Evolutionary conservation across 352 stramenopile genomes (phyloP).

Genomic region (Pythium volutum): DNA sequence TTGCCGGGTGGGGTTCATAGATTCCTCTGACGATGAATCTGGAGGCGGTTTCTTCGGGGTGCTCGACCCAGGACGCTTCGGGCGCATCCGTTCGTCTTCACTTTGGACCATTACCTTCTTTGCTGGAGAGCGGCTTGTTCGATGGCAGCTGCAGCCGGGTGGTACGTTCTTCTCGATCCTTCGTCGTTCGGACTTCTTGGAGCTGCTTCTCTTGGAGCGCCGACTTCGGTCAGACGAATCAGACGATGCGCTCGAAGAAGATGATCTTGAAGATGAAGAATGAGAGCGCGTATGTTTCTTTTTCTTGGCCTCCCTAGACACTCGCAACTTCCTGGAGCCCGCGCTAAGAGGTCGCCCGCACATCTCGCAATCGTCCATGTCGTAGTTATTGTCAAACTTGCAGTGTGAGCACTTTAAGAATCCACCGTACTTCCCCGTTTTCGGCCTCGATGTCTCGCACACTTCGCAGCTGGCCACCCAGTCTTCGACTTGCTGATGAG

Average conservation of each 20-base stretch:
- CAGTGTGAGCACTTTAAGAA: constrained; percentile 58
- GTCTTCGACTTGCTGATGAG: constrained; percentile 64
- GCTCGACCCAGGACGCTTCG: constrained; percentile 35
- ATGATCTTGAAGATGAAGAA: constrained; percentile 33
- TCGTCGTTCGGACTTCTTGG: constrained; percentile 32
- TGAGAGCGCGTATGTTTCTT: constrained; percentile 33
- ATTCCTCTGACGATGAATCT: constrained; percentile 42
- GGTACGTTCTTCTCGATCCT: constrained; percentile 47
- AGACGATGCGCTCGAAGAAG: constrained; percentile 33
- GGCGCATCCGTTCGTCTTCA: constrained; percentile 42
- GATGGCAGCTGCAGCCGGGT: constrained; percentile 32
- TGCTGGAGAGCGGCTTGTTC: constrained; percentile 21
- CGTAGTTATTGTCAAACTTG: constrained; percentile 79
- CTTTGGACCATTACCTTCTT: constrained; percentile 41
- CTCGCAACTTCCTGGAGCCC: constrained; percentile 32
- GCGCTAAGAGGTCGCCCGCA: constrained; percentile 42
- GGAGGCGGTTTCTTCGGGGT: constrained; percentile 26
- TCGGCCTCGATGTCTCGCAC: constrained; percentile 63
- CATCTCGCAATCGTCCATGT: constrained; percentile 67
- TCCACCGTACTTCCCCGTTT: constrained; percentile 37
- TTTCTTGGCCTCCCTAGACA: constrained; percentile 31
- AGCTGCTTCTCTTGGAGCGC: constrained; percentile 29
- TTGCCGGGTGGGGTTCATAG: constrained; percentile 11
- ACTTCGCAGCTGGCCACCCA: constrained; percentile 72
- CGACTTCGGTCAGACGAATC: constrained; percentile 24